A percentile compares a stretch with the other conserved stretches of the same genome.
These are phyloP conservation scores for Oxyria digyna DNA, from an alignment of 148 eudicot species.

Conservation along the genomic window DNA sequence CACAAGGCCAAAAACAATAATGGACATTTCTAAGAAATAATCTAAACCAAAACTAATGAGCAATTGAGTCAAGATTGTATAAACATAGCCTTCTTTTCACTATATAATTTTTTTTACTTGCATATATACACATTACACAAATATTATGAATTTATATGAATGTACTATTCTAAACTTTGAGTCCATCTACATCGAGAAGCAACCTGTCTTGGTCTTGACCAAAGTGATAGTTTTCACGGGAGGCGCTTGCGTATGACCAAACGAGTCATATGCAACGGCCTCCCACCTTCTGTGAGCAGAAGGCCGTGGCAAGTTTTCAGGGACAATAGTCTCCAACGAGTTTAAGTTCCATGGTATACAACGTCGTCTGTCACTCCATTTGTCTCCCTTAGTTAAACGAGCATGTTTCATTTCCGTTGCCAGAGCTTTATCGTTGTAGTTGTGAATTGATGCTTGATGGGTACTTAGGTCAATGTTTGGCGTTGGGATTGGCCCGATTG, in stretches of 20 bases:
- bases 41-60: too few relatives aligned
- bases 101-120: too few relatives aligned
- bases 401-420: not conserved
- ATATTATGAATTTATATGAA: not conserved
- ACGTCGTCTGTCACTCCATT: constrained; percentile 64
- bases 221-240: constrained; percentile 5
- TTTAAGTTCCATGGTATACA: constrained; percentile 65
- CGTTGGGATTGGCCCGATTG: not conserved
- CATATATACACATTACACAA: not conserved
- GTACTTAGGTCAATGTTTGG: not conserved
- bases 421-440: constrained; percentile 3
- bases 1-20: not conserved
- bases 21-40: not conserved
- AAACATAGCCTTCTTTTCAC: not conserved
- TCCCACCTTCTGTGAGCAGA: constrained; percentile 55
- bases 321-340: constrained; percentile 71
- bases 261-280: constrained; percentile 17
- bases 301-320: constrained; percentile 81
- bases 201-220: constrained; percentile 8
- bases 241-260: not conserved
- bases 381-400: not conserved
- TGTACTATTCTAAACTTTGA: not conserved
- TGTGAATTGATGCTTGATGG: not conserved
- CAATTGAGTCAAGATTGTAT: not conserved
- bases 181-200: constrained; percentile 18